A percentile compares a stretch with the other conserved stretches of the same genome.
Conservation (phyloP, 148 eudicot species). For the Rhododendron mucronatum region DNA sequence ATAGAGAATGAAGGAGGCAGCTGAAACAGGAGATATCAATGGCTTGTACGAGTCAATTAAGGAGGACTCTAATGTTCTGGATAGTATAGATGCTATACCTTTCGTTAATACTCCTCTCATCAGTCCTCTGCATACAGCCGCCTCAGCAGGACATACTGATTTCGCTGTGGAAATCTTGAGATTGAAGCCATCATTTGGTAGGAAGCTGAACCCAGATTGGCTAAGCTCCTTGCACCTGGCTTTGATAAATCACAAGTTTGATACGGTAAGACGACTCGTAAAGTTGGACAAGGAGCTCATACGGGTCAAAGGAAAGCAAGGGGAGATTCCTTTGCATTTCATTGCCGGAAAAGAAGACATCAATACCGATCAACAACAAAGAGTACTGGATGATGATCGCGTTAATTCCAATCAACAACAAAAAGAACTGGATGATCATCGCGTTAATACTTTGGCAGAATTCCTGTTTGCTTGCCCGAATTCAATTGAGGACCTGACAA, state of each 20-base stretch:
- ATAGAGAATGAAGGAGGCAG: not conserved
- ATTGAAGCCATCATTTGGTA: not conserved
- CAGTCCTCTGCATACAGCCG: not conserved
- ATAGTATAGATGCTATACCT: not conserved
- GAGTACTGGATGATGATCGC: not conserved
- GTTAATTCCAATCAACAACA: not conserved
- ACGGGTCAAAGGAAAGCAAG: not conserved
- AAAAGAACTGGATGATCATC: not conserved
- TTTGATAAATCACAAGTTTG: not conserved
- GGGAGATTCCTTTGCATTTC: not conserved
- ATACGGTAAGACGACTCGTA: not conserved
- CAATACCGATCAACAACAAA: too few relatives aligned
- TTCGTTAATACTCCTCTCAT: not conserved
- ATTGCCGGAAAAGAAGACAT: not conserved
- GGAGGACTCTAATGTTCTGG: not conserved
- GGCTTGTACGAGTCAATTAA: not conserved
- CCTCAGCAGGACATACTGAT: too few relatives aligned
- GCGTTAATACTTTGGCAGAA: not conserved
- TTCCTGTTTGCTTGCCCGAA: not conserved
- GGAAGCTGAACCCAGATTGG: not conserved
- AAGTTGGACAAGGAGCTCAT: not conserved
- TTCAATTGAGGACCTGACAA: not conserved
- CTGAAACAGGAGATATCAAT: not conserved
- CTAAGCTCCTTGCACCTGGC: constrained; percentile 6
- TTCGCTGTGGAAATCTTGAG: not conserved